Evolutionary conservation across 352 stramenopile genomes (phyloP), one percentile per base, ranked within the genome.

Genomic region (Aphanomyces stellatus): DNA sequence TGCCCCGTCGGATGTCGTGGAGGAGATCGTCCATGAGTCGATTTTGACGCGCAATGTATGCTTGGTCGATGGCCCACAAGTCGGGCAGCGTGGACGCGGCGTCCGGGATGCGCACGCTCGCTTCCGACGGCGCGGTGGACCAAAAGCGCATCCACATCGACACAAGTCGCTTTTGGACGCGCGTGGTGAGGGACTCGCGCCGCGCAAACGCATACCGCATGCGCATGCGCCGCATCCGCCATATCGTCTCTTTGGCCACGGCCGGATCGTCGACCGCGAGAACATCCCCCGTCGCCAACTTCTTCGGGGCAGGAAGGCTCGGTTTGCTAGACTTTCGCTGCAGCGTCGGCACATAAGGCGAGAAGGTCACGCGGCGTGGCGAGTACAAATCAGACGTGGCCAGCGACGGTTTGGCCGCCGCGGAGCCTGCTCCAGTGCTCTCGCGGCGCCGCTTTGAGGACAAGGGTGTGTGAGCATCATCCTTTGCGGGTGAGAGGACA

Each of bases 311-410:
- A 24, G 57, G 57, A 15, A 22, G 25, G 15, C 24, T 51, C 22
- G 30, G 41, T 28, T 28, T 53, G 46, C 17, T 15, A 28, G 46
- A 1, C 46, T 53, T 53, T 28, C 10, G 19, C 10, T 28, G 46
- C 13, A 10, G 19, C 10, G 24, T 53, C 0, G 59, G 30, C 10
- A 55, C 59, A 24, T 57, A 65, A 6, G 59, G 59, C 25, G 59
- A 65, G 24, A 65, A 65, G 24, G 37, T 51, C 42, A 65, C 59
- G n/a, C 59, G 59, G n/a, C 59, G 59, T 22, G 59, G 59, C 25
- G 59, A 65, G 24, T 11, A 37, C 59, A 57, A 55, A 6, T 33
- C 19, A 51, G 15, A n/a, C n/a, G n/a, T n/a, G n/a, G n/a, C n/a
- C n/a, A n/a, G n/a, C n/a, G n/a, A n/a, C n/a, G n/a, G n/a, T n/a